Evolutionary conservation across 495 filamentous ascomycete species (phyloP).

Genomic region (Penicillium atrosanguineum): DNA sequence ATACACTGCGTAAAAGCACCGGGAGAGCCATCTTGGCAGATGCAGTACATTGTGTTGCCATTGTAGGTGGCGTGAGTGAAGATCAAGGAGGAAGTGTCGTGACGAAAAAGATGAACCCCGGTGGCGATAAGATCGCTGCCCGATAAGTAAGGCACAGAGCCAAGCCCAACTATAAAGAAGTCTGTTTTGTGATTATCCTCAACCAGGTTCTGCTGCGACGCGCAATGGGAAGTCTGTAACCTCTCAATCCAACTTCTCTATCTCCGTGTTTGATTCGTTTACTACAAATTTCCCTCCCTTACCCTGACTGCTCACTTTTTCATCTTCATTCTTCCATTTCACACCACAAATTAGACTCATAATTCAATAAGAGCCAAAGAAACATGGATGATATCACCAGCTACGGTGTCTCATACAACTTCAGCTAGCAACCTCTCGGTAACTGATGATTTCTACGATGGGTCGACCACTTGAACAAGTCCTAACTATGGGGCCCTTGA

Average conservation of each 20-base stretch:
- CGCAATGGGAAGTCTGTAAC: background rate
- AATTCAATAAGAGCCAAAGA: too few species aligned
- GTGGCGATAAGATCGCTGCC: conserved; percentile 21
- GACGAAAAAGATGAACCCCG: conserved; percentile 6
- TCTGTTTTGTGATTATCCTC: background rate
- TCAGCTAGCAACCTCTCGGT: too few species aligned
- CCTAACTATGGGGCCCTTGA: too few species aligned
- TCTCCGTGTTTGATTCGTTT: background rate
- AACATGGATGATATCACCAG: too few species aligned
- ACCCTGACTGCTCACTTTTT: too few species aligned
- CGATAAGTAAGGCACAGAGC: conserved; percentile 1
- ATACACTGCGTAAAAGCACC: conserved; percentile 20
- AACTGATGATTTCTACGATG: too few species aligned
- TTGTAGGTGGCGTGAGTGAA: conserved; percentile 1
- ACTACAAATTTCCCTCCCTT: too few species aligned
- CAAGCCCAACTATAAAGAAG: background rate
- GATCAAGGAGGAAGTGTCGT: background rate
- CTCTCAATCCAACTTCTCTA: background rate
- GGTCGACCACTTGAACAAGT: too few species aligned
- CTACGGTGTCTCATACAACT: too few species aligned
- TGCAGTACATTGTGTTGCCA: conserved; percentile 20
- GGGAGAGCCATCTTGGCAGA: conserved; percentile 27
- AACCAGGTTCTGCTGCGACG: background rate
- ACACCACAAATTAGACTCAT: too few species aligned
- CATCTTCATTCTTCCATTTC: too few species aligned